Conservation (phyloP, 2,329 filamentous ascomycete genomes). For the Polychaeton citri region DNA sequence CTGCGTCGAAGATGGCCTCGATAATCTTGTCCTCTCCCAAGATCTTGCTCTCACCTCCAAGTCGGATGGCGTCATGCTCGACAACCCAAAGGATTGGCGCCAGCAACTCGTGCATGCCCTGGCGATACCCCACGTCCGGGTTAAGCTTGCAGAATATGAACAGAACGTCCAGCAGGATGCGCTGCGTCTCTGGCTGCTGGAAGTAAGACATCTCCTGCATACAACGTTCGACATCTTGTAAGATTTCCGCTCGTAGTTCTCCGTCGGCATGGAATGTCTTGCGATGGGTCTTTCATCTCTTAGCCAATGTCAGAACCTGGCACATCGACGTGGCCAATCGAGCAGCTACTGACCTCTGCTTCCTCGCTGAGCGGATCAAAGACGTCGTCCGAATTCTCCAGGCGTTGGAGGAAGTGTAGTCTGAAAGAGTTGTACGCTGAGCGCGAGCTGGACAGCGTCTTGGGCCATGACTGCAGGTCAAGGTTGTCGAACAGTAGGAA, state of each 20-base stretch:
- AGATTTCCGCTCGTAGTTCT: slow-evolving; percentile 70
- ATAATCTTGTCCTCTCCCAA: slow-evolving; percentile 18
- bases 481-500: slow-evolving; percentile 67
- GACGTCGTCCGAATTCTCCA: slow-evolving; percentile 72
- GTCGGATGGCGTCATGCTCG: slow-evolving; percentile 63
- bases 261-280: slow-evolving; percentile 76
- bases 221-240: slow-evolving; percentile 82
- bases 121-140: slow-evolving; percentile 77
- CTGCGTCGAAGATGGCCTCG: slow-evolving; percentile 46
- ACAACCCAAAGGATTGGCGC: slow-evolving; percentile 80
- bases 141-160: slow-evolving; percentile 94
- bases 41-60: slow-evolving; percentile 16
- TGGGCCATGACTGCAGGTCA: slow-evolving; percentile 53
- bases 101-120: slow-evolving; percentile 95
- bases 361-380: slow-evolving; percentile 83
- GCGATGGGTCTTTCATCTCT: slow-evolving; percentile 68
- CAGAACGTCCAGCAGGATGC: slow-evolving; percentile 71
- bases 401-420: slow-evolving; percentile 65
- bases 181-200: slow-evolving; percentile 63
- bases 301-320: slow-evolving; percentile 23
- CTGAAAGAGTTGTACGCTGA: slow-evolving; percentile 59
- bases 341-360: slow-evolving; percentile 39
- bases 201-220: slow-evolving; percentile 88
- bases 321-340: slow-evolving; percentile 19
- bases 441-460: slow-evolving; percentile 53